phyloP scores from a whole-genome alignment of 345 rosid genomes.

The Odontarrhena argentea region DNA sequence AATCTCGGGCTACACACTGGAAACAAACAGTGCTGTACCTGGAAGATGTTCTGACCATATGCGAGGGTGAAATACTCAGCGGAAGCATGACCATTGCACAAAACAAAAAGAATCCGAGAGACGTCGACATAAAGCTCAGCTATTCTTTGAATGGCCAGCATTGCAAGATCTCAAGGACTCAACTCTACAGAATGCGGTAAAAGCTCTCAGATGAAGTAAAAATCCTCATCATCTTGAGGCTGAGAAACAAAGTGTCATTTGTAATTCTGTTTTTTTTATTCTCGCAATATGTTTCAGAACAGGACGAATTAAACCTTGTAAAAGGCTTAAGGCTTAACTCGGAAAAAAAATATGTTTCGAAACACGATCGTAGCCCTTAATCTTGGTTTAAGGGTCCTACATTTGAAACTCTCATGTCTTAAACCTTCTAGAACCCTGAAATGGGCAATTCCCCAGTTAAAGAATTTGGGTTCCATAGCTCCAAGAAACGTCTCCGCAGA shows the following conservation, averaged over 20 bases:
- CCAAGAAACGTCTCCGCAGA: not conserved
- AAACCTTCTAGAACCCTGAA: no score
- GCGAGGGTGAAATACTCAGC: constrained; percentile 74
- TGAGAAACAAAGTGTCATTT: constrained; percentile 10
- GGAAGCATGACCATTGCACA: constrained; percentile 91
- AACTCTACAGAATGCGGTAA: constrained; percentile 80
- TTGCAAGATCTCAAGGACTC: constrained; percentile 63
- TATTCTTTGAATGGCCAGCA: constrained; percentile 75
- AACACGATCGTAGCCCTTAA: no score
- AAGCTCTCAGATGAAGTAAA: constrained; percentile 11
- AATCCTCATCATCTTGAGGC: constrained; percentile 5
- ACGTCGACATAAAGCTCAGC: constrained; percentile 73
- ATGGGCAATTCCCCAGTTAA: no score
- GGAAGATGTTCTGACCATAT: constrained; percentile 83
- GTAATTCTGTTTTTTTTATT: not conserved
- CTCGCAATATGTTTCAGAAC: constrained; percentile 7
- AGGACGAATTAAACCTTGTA: not conserved
- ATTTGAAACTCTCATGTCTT: no score
- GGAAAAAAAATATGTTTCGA: no score
- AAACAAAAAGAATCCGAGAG: constrained; percentile 89
- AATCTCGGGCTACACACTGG: constrained; percentile 85
- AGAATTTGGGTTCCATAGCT: no score
- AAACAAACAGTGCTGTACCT: constrained; percentile 90
- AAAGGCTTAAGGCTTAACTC: no score
- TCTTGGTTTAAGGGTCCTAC: no score